A percentile compares a stretch with the other conserved stretches of the same genome.
Conservation (phyloP, 2,329 filamentous ascomycete genomes). For the Neodidymelliopsis sp. region DNA sequence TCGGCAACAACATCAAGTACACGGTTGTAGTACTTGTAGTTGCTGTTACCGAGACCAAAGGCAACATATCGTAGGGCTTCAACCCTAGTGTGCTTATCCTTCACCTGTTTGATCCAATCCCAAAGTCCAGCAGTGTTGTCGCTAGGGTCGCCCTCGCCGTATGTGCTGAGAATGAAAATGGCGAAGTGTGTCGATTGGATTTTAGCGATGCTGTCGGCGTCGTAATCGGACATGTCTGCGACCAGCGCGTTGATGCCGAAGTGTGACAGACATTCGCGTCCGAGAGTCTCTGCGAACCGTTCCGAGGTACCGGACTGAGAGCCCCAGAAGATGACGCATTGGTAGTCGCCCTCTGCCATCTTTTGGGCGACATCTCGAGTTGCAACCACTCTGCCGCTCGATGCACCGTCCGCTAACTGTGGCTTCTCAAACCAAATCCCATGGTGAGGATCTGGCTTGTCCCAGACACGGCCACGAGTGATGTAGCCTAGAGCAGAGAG, state of each 20-base stretch:
- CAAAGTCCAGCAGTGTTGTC: conserved; percentile 48
- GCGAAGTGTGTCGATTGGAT: conserved; percentile 38
- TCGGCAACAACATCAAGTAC: conserved; percentile 50
- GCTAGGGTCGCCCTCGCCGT: conserved; percentile 51
- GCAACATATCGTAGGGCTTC: conserved; percentile 49
- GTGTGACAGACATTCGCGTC: conserved; percentile 49
- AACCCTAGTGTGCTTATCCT: conserved; percentile 27
- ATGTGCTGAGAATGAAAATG: conserved; percentile 50
- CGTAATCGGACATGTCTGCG: conserved; percentile 59
- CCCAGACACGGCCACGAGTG: conserved; percentile 54
- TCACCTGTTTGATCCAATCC: conserved; percentile 45
- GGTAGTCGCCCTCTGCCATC: conserved; percentile 47
- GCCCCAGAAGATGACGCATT: conserved; percentile 57
- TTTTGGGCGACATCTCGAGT: conserved; percentile 58
- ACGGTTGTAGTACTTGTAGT: conserved; percentile 57
- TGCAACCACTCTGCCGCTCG: conserved; percentile 19
- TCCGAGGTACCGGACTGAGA: conserved; percentile 59
- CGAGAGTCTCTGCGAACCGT: conserved; percentile 52
- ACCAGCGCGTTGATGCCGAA: conserved; percentile 53
- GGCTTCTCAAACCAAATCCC: conserved; percentile 60
- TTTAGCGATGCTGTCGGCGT: conserved; percentile 49
- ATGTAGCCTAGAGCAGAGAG: conserved; percentile 52
- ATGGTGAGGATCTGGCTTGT: conserved; percentile 59
- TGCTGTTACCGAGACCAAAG: conserved; percentile 57
- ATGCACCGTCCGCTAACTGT: conserved; percentile 50